phyloP scores from a whole-genome alignment of 2,329 filamentous ascomycete species.

The Alternaria gaisen region DNA sequence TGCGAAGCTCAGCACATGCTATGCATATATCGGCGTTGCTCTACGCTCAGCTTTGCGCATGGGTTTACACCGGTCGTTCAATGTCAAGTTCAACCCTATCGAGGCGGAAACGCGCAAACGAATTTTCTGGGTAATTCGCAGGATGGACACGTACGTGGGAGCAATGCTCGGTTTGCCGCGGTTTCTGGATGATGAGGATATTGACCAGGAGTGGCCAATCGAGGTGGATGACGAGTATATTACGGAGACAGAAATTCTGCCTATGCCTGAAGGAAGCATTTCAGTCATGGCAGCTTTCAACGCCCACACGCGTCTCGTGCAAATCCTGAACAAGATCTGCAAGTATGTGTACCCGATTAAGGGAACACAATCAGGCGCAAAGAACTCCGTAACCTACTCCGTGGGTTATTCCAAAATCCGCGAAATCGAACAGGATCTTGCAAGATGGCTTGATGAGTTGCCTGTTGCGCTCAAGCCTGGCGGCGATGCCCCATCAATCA shows the following conservation, averaged over 20 bases:
- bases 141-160: slow-evolving; percentile 63
- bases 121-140: slow-evolving; percentile 61
- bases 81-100: slow-evolving; percentile 57
- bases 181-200: slow-evolving; percentile 59
- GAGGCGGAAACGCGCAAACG: slow-evolving; percentile 60
- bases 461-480: slow-evolving; percentile 82
- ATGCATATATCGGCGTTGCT: slow-evolving; percentile 62
- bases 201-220: slow-evolving; percentile 58
- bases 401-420: slow-evolving; percentile 71
- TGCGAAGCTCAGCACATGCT: slow-evolving; percentile 62
- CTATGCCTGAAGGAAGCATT: slow-evolving; percentile 64
- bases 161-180: slow-evolving; percentile 61
- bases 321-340: slow-evolving; percentile 68
- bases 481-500: slow-evolving; percentile 75
- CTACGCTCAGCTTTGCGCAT: slow-evolving; percentile 60
- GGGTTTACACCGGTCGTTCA: slow-evolving; percentile 61
- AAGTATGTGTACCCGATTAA: slow-evolving; percentile 72
- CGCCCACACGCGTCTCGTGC: slow-evolving; percentile 66
- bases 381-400: slow-evolving; percentile 63
- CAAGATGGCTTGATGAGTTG: slow-evolving; percentile 71
- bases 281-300: slow-evolving; percentile 69
- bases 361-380: slow-evolving; percentile 50
- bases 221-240: slow-evolving; percentile 62
- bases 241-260: slow-evolving; percentile 58
- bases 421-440: slow-evolving; percentile 70